Conservation (phyloP, 169 alveolate species). For the Sarcocystis neurona region DNA sequence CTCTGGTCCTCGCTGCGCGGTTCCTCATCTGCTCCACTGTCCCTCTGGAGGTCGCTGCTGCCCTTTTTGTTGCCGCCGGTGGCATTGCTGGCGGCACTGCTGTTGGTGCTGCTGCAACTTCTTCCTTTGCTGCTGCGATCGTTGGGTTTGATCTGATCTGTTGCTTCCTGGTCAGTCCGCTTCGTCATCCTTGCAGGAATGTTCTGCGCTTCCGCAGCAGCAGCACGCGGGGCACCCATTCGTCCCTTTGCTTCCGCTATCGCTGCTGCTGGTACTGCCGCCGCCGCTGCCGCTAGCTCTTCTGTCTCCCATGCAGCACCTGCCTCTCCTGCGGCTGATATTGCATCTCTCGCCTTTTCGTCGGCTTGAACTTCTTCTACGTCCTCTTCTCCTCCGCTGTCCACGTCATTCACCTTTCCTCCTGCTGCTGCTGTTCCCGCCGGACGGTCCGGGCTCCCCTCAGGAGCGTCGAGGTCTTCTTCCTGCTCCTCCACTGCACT, state of each 20-base stretch:
- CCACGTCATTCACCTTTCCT: no score
- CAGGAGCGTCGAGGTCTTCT: neutral
- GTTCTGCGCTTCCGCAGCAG: neutral
- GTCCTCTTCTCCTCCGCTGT: no score
- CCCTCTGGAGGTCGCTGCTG: neutral
- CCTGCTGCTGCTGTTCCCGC: no score
- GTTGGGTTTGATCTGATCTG: neutral
- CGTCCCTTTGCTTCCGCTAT: no score
- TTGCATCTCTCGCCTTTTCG: neutral
- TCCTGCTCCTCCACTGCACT: neutral
- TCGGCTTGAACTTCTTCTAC: neutral
- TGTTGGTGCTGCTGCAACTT: neutral
- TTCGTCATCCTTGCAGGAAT: neutral
- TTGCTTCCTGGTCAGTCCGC: neutral
- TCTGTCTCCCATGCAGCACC: neutral
- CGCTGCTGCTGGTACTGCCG: neutral
- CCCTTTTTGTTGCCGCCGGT: neutral
- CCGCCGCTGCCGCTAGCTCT: neutral
- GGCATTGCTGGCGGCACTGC: neutral
- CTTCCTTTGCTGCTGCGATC: neutral
- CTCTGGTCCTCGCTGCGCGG: neutral
- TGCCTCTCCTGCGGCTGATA: neutral
- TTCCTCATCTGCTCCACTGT: neutral
- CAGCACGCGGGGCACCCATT: neutral
- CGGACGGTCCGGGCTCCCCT: no score